Evolutionary conservation across 108 stramenopile species (phyloP).

Genomic region (Nannochloropsis oceanica): DNA sequence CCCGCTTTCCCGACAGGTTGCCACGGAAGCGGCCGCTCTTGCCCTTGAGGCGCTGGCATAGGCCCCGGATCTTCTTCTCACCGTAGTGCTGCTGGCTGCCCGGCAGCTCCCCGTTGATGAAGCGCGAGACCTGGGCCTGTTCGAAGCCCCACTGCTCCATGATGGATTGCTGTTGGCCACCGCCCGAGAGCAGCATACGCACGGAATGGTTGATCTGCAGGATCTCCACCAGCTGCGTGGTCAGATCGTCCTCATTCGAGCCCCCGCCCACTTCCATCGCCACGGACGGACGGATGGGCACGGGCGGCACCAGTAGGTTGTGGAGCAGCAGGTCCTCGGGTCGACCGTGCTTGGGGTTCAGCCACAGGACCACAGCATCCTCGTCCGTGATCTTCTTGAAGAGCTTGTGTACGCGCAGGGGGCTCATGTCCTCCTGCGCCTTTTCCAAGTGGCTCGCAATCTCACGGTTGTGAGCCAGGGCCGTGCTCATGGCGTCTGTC

Average conservation of each 20-base stretch:
- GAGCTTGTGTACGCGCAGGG: slow-evolving; percentile 47
- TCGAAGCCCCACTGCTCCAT: slow-evolving; percentile 93
- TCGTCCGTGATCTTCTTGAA: slow-evolving; percentile 76
- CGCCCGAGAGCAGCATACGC: slow-evolving; percentile 59
- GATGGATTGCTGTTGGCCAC: slow-evolving; percentile 73
- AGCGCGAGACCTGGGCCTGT: slow-evolving; percentile 82
- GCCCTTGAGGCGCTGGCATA: slow-evolving; percentile 84
- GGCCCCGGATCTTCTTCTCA: slow-evolving; percentile 76
- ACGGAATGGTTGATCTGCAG: slow-evolving; percentile 85
- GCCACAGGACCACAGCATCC: slow-evolving; percentile 86
- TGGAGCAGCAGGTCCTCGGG: slow-evolving; percentile 86
- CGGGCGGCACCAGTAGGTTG: slow-evolving; percentile 84
- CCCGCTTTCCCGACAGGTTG: slow-evolving; percentile 92
- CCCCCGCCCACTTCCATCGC: slow-evolving; percentile 82
- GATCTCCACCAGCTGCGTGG: slow-evolving; percentile 92
- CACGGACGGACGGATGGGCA: slow-evolving; percentile 97
- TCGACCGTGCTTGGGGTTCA: slow-evolving; percentile 66
- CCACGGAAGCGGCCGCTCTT: slow-evolving; percentile 82
- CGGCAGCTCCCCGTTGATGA: slow-evolving; percentile 90
- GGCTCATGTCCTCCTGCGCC: slow-evolving; percentile 26
- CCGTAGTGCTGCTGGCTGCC: slow-evolving; percentile 33
- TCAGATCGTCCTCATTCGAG: slow-evolving; percentile 95
- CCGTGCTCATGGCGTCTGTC: slow-evolving; percentile 39
- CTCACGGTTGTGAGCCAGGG: slow-evolving; percentile 59
- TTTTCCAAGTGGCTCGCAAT: slow-evolving; percentile 52